Evolutionary conservation across 2,329 filamentous ascomycete genomes (phyloP).

Genomic region (Fusarium tjaetaba): DNA sequence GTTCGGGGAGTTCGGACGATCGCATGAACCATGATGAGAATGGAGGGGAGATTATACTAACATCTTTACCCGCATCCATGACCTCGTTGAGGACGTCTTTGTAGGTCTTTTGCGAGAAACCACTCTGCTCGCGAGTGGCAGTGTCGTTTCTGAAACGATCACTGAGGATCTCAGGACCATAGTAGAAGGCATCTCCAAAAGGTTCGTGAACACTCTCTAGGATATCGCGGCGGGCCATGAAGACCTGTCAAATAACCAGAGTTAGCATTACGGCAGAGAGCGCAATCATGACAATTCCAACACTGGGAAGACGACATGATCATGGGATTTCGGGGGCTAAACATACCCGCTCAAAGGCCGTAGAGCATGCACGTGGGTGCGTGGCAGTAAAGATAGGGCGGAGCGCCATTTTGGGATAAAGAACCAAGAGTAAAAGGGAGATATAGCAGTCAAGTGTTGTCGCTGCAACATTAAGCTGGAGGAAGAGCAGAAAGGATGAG

Average conservation of each 20-base stretch:
- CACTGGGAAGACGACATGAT: background rate
- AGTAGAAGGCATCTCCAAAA: conserved; percentile 97
- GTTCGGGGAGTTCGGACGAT: conserved; percentile 30
- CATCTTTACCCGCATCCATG: conserved; percentile 77
- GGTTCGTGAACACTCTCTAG: conserved; percentile 92
- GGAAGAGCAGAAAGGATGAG: conserved; percentile 25
- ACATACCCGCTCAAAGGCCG: conserved; percentile 92
- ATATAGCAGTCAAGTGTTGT: conserved; percentile 43
- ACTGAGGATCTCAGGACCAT: conserved; percentile 87
- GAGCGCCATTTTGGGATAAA: conserved; percentile 66
- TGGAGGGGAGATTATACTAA: conserved; percentile 54
- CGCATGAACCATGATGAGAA: conserved; percentile 21
- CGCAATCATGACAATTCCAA: background rate
- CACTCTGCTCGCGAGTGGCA: conserved; percentile 65
- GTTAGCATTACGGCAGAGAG: conserved; percentile 5
- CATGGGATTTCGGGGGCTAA: background rate
- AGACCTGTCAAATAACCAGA: conserved; percentile 69
- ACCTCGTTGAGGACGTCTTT: conserved; percentile 81
- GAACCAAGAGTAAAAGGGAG: conserved; percentile 44
- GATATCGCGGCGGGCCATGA: conserved; percentile 90
- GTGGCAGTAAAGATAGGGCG: conserved; percentile 89
- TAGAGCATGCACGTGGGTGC: conserved; percentile 94
- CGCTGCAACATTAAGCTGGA: conserved; percentile 41
- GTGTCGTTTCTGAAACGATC: conserved; percentile 79
- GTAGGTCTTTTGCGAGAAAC: conserved; percentile 77